phyloP scores from a whole-genome alignment of 2,329 filamentous ascomycete species.

The Gliomastix tumulicola region DNA sequence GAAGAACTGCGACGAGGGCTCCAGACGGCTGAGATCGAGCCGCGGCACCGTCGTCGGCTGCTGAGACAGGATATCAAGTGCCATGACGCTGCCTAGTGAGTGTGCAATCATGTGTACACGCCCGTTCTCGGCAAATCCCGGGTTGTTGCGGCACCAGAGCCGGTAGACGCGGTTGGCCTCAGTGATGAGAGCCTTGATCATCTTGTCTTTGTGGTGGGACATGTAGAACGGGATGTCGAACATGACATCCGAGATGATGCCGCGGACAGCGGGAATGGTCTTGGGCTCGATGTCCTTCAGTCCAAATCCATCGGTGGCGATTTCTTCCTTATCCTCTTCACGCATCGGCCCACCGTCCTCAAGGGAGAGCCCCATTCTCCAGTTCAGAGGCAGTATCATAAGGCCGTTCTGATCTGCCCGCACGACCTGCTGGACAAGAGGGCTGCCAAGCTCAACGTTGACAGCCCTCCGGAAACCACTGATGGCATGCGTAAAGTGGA shows the following conservation, averaged over 20 bases:
- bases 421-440: slow-evolving; percentile 67
- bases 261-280: slow-evolving; percentile 85
- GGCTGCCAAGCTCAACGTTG: slow-evolving; percentile 73
- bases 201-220: slow-evolving; percentile 90
- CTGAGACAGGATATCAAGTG: slow-evolving; percentile 80
- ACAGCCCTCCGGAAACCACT: slow-evolving; percentile 82
- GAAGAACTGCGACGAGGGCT: slow-evolving; percentile 54
- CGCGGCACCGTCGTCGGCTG: slow-evolving; percentile 69
- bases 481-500: slow-evolving; percentile 94
- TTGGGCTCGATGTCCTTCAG: slow-evolving; percentile 88
- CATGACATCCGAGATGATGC: slow-evolving; percentile 95
- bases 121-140: slow-evolving; percentile 72
- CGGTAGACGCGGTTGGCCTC: slow-evolving; percentile 96
- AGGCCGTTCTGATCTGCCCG: slow-evolving; percentile 76
- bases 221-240: slow-evolving; percentile 97
- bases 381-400: slow-evolving; percentile 92
- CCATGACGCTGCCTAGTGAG: slow-evolving; percentile 91
- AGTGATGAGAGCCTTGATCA: slow-evolving; percentile 80
- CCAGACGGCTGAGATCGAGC: slow-evolving; percentile 30
- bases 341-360: slow-evolving; percentile 66
- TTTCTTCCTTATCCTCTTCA: slow-evolving; percentile 43
- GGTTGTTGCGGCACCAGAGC: slow-evolving; percentile 91
- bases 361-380: slow-evolving; percentile 82
- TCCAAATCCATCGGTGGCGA: slow-evolving; percentile 50
- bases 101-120: slow-evolving; percentile 90